phyloP scores from a whole-genome alignment of 1,284 basidiomycete genomes.

The Ustilago esculenta region DNA sequence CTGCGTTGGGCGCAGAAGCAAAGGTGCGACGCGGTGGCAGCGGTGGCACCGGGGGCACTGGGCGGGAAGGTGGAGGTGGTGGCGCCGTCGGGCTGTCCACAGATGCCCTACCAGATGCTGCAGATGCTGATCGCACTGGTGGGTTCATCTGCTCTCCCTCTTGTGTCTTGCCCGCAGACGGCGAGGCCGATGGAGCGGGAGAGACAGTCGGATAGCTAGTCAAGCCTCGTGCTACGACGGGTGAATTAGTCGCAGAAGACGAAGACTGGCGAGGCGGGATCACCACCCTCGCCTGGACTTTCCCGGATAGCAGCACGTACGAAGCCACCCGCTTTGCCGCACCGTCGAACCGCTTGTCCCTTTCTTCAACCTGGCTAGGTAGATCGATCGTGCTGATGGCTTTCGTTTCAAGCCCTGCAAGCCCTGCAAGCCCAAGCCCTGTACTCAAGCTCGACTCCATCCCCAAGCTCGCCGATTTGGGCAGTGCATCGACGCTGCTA shows the following conservation, averaged over 20 bases:
- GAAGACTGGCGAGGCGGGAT: constrained; percentile 29
- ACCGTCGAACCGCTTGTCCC: constrained; percentile 23
- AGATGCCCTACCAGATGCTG: neutral
- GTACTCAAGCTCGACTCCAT: no score
- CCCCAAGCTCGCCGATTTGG: constrained; percentile 3
- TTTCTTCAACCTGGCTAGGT: constrained; percentile 36
- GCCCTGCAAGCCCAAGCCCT: no score
- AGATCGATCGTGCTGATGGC: constrained; percentile 42
- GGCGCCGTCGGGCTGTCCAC: neutral
- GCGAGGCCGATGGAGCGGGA: no score
- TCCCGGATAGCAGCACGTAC: neutral
- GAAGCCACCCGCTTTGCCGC: constrained; percentile 8
- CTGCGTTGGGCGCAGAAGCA: neutral
- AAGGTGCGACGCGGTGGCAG: constrained; percentile 4
- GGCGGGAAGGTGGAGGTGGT: neutral
- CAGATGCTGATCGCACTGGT: constrained; percentile 11
- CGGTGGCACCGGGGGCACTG: neutral
- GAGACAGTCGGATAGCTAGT: neutral
- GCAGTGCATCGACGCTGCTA: constrained; percentile 15
- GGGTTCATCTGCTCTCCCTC: no score
- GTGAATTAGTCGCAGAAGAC: neutral
- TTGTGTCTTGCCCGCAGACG: no score
- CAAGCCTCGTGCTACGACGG: neutral
- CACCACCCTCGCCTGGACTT: constrained; percentile 7
- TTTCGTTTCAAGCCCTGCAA: constrained; percentile 25